Base-by-base conservation (phyloP, 176 grass and related monocot genomes). In the Triticum dicoccoides region DNA sequence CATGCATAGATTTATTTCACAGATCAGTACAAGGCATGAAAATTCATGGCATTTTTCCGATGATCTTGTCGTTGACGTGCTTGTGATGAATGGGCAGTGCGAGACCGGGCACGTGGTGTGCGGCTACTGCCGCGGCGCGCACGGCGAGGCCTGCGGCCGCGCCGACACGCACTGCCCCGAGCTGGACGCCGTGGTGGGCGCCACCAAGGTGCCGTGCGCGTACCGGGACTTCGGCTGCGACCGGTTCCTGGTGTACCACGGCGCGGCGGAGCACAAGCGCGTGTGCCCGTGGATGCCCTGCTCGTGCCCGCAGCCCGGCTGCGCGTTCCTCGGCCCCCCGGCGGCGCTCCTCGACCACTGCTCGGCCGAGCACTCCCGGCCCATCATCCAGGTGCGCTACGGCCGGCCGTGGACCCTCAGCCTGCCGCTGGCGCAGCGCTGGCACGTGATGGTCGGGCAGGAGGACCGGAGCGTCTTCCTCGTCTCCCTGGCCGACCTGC, bases 381-480 rank as follows among this genome's bases (percentile, higher is more conserved):
- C 35, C n/a, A 59, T 54, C 78, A 66, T 11, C 79, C 2, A 15
- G 61, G 13, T 81, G 14, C 79, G 39, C 24, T 81, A 66, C 39
- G 79, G 79, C 79, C 23, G 9, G 24, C 13, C 21, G 24, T 47
- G 79, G 79, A 32, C 27, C 5, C 23, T 81, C 15, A 47, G 14
- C 61, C 78, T 80, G 24, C 78, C 61, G 23, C 29, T 30, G 29
- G 29, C 2, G 29, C 77, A 39, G 20, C 21, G 33, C 33, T 81
- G 79, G 79, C 79, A 81, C 79, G 39, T 30, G 1, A 24, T 83
- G 30, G 49, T 71, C 49, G 65, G 18, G 49, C 12, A 72, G 66
- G 80, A 83, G 29, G 32, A 59, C 49, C 80, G 34, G n/a, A 38
- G 12, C n/a, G 32, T 73, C 67, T 83, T 83, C 81, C n/a, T 83